Conservation (phyloP, 2,329 filamentous ascomycete genomes). For the Eurotiales sp. region DNA sequence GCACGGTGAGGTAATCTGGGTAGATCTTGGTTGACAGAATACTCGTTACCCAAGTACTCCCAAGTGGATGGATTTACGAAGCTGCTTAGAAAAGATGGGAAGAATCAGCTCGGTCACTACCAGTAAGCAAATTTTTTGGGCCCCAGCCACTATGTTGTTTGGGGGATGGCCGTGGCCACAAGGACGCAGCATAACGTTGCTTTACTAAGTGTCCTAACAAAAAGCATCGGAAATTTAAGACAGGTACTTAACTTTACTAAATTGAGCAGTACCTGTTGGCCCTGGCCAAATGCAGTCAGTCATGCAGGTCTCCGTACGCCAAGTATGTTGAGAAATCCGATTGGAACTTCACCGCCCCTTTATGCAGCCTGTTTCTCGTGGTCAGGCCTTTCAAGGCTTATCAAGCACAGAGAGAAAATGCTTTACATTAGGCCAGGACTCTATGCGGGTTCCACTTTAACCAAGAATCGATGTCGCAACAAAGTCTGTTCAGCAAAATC, state of each 20-base stretch:
- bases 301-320: slow-evolving; percentile 15
- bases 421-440: not conserved
- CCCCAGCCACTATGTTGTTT: not conserved
- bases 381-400: not conserved
- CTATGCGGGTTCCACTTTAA: not conserved
- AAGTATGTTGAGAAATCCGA: slow-evolving; percentile 1
- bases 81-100: not conserved
- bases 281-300: not conserved
- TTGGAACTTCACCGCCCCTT: slow-evolving; percentile 13
- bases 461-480: not conserved
- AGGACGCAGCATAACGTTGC: slow-evolving; percentile 8
- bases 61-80: not conserved
- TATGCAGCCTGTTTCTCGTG: not conserved
- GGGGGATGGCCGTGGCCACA: not conserved
- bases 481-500: not conserved
- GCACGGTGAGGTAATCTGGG: not conserved
- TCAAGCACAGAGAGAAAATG: not conserved
- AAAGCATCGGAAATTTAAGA: slow-evolving; percentile 4
- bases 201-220: slow-evolving; percentile 8
- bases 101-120: not conserved
- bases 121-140: slow-evolving; percentile 1
- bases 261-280: not conserved
- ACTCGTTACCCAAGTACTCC: not conserved
- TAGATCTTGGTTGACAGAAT: not conserved
- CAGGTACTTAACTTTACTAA: slow-evolving; percentile 7